Evolutionary conservation across 768 basidiomycete species (phyloP).

Genomic region (Pholiota molesta): DNA sequence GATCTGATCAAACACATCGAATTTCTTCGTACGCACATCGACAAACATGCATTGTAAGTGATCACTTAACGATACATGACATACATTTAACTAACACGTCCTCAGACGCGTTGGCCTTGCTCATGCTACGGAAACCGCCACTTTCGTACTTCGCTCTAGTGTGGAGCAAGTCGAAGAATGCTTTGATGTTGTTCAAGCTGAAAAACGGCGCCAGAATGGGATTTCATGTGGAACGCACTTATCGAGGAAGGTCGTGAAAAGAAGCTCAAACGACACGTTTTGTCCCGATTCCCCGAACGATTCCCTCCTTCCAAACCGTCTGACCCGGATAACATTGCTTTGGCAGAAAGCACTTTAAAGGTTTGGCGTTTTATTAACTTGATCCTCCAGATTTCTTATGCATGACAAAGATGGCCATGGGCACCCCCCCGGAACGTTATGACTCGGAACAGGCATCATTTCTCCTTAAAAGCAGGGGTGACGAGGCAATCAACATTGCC

Average conservation of each 20-base stretch:
- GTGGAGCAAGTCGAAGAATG: slow-evolving; percentile 44
- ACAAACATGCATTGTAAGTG: slow-evolving; percentile 86
- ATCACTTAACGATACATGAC: slow-evolving; percentile 14
- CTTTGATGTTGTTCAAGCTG: slow-evolving; percentile 56
- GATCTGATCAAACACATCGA: slow-evolving; percentile 80
- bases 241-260: slow-evolving; percentile 82
- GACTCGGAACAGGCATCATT: slow-evolving; percentile 58
- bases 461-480: slow-evolving; percentile 59
- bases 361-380: slow-evolving; percentile 33
- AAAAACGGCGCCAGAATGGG: slow-evolving; percentile 53
- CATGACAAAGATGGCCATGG: slow-evolving; percentile 70
- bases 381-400: background rate
- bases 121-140: slow-evolving; percentile 40
- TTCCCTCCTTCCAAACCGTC: slow-evolving; percentile 33
- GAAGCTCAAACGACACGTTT: slow-evolving; percentile 58
- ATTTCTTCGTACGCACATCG: slow-evolving; percentile 78
- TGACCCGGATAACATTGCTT: slow-evolving; percentile 41
- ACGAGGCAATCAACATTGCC: slow-evolving; percentile 56
- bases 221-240: slow-evolving; percentile 72
- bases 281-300: slow-evolving; percentile 46
- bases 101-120: slow-evolving; percentile 68
- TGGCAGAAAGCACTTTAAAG: slow-evolving; percentile 77
- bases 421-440: slow-evolving; percentile 72
- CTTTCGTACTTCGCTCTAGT: slow-evolving; percentile 41
- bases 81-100: slow-evolving; percentile 13